These are phyloP conservation scores for Candida jianshihensis DNA, from an alignment of 805 yeast genomes.

Conservation along the genomic window DNA sequence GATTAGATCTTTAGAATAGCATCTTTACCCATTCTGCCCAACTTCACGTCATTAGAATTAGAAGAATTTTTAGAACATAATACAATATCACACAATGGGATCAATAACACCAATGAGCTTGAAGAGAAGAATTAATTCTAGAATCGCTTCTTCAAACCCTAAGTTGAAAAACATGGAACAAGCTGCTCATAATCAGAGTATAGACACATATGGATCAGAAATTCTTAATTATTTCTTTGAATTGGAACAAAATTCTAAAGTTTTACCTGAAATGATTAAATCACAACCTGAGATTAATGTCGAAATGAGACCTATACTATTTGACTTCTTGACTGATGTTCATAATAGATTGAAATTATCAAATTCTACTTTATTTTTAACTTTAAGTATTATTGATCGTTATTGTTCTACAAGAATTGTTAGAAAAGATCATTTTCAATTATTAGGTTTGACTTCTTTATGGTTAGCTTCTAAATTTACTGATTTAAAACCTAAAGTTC, in stretches of 20 bases:
- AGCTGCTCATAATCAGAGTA: conserved; percentile 34
- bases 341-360: conserved; percentile 57
- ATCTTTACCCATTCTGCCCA: no score
- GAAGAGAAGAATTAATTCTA: conserved; percentile 19
- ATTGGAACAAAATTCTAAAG: conserved; percentile 25
- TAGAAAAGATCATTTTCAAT: conserved; percentile 74
- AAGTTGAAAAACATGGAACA: conserved; percentile 40
- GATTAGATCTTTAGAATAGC: no score
- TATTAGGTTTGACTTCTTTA: conserved; percentile 77
- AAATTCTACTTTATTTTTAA: conserved; percentile 58
- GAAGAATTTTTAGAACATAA: neutral
- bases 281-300: conserved; percentile 35
- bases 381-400: conserved; percentile 72
- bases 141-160: conserved; percentile 29
- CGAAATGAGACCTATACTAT: conserved; percentile 65
- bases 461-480: conserved; percentile 84
- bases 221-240: conserved; percentile 28
- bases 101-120: conserved; percentile 17
- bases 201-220: conserved; percentile 40
- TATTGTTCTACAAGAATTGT: conserved; percentile 80
- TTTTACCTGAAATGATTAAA: conserved; percentile 23
- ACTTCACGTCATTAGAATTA: neutral
- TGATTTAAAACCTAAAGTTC: conserved; percentile 61
- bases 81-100: conserved; percentile 2
- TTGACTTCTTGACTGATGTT: conserved; percentile 75